These are phyloP conservation scores for Neohortaea acidophila DNA, from an alignment of 495 filamentous ascomycete species.

Conservation along the genomic window DNA sequence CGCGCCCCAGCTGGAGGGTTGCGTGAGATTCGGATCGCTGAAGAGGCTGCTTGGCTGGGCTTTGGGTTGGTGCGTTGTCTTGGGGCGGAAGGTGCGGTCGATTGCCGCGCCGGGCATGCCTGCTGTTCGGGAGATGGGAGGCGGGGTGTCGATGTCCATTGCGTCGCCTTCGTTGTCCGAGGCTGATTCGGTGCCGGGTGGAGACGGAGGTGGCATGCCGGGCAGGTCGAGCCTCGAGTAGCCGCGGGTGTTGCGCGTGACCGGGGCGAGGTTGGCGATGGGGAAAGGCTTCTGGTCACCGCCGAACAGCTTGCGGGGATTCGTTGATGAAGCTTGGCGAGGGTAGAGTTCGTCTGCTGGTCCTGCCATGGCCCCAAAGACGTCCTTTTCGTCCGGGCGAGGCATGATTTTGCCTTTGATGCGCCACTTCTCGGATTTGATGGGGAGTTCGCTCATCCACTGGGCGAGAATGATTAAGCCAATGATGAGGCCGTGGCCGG, in stretches of 20 bases:
- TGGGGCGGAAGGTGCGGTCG: conserved; percentile 2
- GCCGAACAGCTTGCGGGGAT: conserved; percentile 10
- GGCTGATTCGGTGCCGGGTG: conserved; percentile 4
- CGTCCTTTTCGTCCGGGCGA: conserved; percentile 10
- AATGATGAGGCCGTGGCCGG: conserved; percentile 8
- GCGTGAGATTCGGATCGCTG: conserved; percentile 11
- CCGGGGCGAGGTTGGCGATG: conserved; percentile 13
- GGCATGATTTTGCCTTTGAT: conserved; percentile 13
- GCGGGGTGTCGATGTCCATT: conserved; percentile 14
- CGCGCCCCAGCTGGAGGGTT: conserved; percentile 7
- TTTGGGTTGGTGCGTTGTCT: background rate
- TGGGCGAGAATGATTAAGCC: conserved; percentile 2
- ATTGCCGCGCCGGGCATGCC: conserved; percentile 4
- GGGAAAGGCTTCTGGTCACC: conserved; percentile 12
- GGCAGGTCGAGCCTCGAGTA: conserved; percentile 1
- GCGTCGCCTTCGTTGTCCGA: conserved; percentile 7
- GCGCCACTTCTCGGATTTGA: conserved; percentile 9
- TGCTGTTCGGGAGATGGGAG: background rate
- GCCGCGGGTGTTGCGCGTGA: background rate
- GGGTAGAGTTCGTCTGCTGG: conserved; percentile 3
- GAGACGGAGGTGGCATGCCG: conserved; percentile 5
- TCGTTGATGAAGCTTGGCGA: conserved; percentile 10
- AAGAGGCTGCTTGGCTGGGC: background rate
- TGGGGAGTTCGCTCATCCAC: conserved; percentile 8
- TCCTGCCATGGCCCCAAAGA: conserved; percentile 14